phyloP scores from a whole-genome alignment of 768 basidiomycete species.

The Russula lepida region DNA sequence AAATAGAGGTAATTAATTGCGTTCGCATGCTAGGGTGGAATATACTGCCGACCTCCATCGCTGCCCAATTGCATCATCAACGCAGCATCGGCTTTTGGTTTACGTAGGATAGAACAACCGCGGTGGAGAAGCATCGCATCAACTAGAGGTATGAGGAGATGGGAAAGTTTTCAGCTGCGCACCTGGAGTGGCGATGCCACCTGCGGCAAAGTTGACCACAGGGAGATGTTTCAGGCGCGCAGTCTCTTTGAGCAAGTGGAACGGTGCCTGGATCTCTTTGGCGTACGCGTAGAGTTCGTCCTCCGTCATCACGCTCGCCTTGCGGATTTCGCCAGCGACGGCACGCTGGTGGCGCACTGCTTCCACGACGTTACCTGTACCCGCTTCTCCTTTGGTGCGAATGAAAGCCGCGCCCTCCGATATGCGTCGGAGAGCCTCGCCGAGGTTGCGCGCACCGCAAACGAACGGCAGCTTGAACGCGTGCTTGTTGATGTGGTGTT shows the following conservation, averaged over 20 bases:
- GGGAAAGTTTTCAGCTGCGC: slow-evolving; percentile 16
- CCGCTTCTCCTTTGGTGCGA: slow-evolving; percentile 92
- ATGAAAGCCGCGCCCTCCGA: slow-evolving; percentile 98
- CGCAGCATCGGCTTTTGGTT: slow-evolving; percentile 75
- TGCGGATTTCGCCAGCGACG: slow-evolving; percentile 77
- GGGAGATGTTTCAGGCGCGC: slow-evolving; percentile 89
- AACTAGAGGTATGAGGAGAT: neutral
- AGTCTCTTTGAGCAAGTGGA: slow-evolving; percentile 91
- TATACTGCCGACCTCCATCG: slow-evolving; percentile 67
- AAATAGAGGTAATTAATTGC: neutral
- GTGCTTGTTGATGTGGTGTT: slow-evolving; percentile 96
- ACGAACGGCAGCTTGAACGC: slow-evolving; percentile 93
- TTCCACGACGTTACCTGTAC: slow-evolving; percentile 85
- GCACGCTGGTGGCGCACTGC: slow-evolving; percentile 89
- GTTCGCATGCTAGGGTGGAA: neutral
- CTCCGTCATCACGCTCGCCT: slow-evolving; percentile 81
- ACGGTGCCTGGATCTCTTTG: slow-evolving; percentile 88
- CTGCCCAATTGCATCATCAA: slow-evolving; percentile 99
- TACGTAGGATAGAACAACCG: slow-evolving; percentile 18
- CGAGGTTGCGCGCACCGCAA: slow-evolving; percentile 90
- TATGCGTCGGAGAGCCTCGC: slow-evolving; percentile 92
- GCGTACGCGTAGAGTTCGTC: slow-evolving; percentile 92
- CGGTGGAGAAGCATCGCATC: neutral
- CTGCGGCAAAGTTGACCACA: slow-evolving; percentile 95
- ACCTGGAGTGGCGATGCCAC: slow-evolving; percentile 90